Evolutionary conservation across 2,329 filamentous ascomycete genomes (phyloP), one percentile per base, ranked within the genome.

Genomic region (Trichoderma simmonsii): DNA sequence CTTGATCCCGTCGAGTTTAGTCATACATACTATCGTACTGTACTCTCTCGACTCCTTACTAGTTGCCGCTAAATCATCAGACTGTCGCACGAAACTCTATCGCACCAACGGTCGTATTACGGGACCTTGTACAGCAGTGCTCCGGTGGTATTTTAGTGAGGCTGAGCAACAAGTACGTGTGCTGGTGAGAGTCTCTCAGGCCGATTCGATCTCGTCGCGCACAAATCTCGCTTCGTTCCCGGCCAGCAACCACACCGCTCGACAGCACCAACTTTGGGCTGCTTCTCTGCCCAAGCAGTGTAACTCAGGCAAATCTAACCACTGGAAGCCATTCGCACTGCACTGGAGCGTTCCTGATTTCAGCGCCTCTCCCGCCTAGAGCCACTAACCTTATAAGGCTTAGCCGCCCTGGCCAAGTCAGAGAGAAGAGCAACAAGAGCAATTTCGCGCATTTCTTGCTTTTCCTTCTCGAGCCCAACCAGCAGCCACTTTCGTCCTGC

Each of bases 371-470:
- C 51, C 64, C 64, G 63, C 36, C 65, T 68, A 30, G 24, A 32
- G 54, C 34, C 34, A 28, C 64, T 74, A 74, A 48, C 39, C 76
- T 70, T 28, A 66, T 28, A 21, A 71, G 75, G 32, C 73, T 77
- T 77, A 74, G 74, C 71, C 56, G 69, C 76, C 73, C 73, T 66
- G 73, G 73, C 54, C 32, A 36, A 1, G 14, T 36, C 39, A 59
- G 65, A 36, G 34, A 15, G 34, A 15, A 36, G 75, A 74, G 75
- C 79, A 80, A 77, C 75, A 34, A 65, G 77, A 77, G 79, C 78
- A 81, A 81, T 82, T 81, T 82, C 80, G 78, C 79, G 70, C 80
- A 79, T 78, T 79, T 76, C 75, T 77, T 72, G 28, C n/a, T 70
- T 59, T 24, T 59, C 61, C 26, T 24, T 32, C 65, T 28, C 14